Evolutionary conservation across 257 asterid species (phyloP), one percentile per base, ranked within the genome.

Genomic region (Catharanthus roseus): DNA sequence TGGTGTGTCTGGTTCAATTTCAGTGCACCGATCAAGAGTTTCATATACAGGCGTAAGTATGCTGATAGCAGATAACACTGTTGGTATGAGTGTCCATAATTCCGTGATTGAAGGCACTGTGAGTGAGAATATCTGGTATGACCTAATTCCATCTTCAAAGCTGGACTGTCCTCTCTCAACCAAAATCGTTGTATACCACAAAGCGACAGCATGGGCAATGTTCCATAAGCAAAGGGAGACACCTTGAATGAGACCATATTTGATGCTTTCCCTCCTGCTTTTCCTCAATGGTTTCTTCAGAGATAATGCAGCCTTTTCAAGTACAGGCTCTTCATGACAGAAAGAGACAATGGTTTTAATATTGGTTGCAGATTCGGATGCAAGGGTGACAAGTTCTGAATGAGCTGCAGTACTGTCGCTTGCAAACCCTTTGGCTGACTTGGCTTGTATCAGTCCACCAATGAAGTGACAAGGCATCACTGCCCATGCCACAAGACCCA

Each of bases 381-480:
- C 86, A 34, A 91, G 90, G 85, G 86, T 77, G 38, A 86, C 80
- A 47, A 89, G 85, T 69, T 87, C 82, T 50, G 97, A 81, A 68
- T 87, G 85, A 66, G 91, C 88, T 68, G 88, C 81, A 68, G 75
- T 54, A 55, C 67, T 86, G 47, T 86, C 87, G 71, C 89, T 77
- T 56, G 96, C 74, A 77, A 91, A 89, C 41, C 96, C 95, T 79
- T 76, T 82, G 44, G 96, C 95, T n/a, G 97, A 91, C 76, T 85
- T 89, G 76, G 96, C 91, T 85, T 89, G 96, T 77, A 89, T 84
- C 68, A 87, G 83, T 50, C 95, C 95, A 56, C 97, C 97, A 10
- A 87, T 86, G 82, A 87, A 91, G 86, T 89, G 97, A 75, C 95
- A 87, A 65, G 96, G 96, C 93, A 87, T 89, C 79, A 89, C 95